phyloP scores from a whole-genome alignment of 768 basidiomycete genomes.

The Mycena metata region DNA sequence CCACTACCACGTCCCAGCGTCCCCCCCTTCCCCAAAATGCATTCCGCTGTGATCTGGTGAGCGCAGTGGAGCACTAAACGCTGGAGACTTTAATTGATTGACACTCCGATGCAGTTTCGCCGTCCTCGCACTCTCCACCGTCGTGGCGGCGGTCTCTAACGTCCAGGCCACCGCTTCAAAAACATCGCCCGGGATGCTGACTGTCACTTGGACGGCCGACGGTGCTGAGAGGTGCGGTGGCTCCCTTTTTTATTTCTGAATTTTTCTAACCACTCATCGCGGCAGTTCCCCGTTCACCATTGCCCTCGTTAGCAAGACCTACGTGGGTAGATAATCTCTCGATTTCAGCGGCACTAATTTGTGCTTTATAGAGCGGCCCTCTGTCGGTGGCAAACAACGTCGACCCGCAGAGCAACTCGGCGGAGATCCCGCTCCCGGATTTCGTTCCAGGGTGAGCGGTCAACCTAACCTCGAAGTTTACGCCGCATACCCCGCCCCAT shows the following conservation, averaged over 20 bases:
- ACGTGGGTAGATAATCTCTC: not conserved
- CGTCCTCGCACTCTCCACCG: conserved; percentile 16
- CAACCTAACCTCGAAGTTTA: no score
- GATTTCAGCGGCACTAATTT: not conserved
- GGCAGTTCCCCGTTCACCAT: not conserved
- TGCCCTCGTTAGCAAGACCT: conserved; percentile 5
- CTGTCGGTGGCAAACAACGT: conserved; percentile 21
- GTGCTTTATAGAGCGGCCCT: not conserved
- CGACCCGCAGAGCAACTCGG: conserved; percentile 14
- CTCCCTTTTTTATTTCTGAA: not conserved
- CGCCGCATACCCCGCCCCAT: not conserved
- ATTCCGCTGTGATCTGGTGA: not conserved
- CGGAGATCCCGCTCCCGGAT: not conserved
- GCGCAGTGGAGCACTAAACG: not conserved
- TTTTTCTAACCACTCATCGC: no score
- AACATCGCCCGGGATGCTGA: not conserved
- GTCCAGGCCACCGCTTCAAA: conserved; percentile 7
- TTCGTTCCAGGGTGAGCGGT: conserved; percentile 11
- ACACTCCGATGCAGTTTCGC: conserved; percentile 1
- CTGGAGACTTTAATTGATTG: not conserved
- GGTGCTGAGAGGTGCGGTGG: conserved; percentile 8
- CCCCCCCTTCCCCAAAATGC: not conserved
- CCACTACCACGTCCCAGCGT: not conserved
- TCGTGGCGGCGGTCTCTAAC: conserved; percentile 16
- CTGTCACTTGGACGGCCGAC: conserved; percentile 26